Conservation (phyloP, 129 eudicot species). For the Flaveria linearis region DNA sequence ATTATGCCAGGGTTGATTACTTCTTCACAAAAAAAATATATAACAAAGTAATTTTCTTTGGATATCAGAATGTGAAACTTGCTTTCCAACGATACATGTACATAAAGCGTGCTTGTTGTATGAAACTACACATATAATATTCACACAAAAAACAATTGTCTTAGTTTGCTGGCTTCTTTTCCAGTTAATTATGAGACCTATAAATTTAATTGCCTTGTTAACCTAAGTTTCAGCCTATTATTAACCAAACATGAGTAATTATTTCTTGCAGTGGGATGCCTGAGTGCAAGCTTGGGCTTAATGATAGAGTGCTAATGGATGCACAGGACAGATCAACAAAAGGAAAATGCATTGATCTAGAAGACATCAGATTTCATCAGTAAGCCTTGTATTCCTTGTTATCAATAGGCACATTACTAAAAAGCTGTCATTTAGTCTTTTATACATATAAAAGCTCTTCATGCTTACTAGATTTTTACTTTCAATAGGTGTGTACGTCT, state of each 20-base stretch:
- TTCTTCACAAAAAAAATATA: too few relatives aligned
- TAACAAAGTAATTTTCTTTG: too few relatives aligned
- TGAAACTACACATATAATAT: too few relatives aligned
- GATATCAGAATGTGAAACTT: too few relatives aligned
- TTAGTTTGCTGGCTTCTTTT: too few relatives aligned
- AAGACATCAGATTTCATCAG: slow-evolving; percentile 94
- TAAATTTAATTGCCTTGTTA: too few relatives aligned
- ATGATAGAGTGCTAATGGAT: slow-evolving; percentile 81
- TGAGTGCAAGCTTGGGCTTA: slow-evolving; percentile 89
- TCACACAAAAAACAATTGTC: too few relatives aligned
- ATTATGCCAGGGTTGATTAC: too few relatives aligned
- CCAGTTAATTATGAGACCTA: too few relatives aligned
- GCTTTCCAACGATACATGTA: too few relatives aligned
- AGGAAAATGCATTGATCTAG: slow-evolving; percentile 86
- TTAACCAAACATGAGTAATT: background rate
- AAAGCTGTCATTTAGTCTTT: slow-evolving; percentile 6
- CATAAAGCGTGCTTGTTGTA: too few relatives aligned
- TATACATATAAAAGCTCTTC: background rate
- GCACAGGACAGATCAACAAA: slow-evolving; percentile 76
- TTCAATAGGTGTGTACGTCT: slow-evolving; percentile 80
- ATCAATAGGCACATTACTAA: slow-evolving; percentile 2
- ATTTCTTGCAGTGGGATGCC: slow-evolving; percentile 82
- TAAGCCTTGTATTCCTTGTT: slow-evolving; percentile 36
- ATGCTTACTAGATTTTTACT: background rate
- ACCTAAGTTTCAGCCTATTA: background rate